Percentiles rank a stretch among this genome's conserved stretches.
Evolutionary conservation across 441 rosid species (phyloP).

Genomic region (Mallotus japonicus): DNA sequence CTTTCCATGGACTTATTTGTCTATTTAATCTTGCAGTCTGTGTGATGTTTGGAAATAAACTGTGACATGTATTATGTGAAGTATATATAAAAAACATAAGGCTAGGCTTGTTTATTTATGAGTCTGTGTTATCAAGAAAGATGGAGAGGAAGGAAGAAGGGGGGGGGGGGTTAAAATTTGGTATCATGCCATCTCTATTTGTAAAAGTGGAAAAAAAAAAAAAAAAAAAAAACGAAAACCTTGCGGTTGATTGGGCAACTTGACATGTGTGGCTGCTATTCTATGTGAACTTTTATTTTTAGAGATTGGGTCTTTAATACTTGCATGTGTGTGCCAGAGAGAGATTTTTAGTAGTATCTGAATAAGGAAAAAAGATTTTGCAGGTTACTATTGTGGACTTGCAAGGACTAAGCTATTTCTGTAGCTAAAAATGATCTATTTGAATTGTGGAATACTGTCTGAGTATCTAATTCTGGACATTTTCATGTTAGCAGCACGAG

Average conservation of each 20-base stretch:
- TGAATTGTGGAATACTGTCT: not conserved
- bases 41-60: too few species aligned
- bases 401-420: not conserved
- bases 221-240: not conserved
- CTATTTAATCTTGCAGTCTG: too few species aligned
- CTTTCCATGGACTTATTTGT: too few species aligned
- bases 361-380: not conserved
- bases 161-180: too few species aligned
- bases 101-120: too few species aligned
- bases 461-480: not conserved
- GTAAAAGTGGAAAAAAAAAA: not conserved
- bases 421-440: slow-evolving; percentile 5
- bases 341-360: not conserved
- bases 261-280: not conserved
- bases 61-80: too few species aligned
- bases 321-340: not conserved
- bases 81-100: too few species aligned
- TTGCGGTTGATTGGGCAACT: not conserved
- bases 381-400: not conserved
- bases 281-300: not conserved
- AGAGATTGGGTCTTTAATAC: not conserved
- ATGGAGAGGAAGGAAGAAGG: too few species aligned
- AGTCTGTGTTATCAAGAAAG: too few species aligned
- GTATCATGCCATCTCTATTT: not conserved
- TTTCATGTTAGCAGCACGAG: not conserved